phyloP scores from a whole-genome alignment of 1,284 basidiomycete species.

The Ceratobasidium sp. region DNA sequence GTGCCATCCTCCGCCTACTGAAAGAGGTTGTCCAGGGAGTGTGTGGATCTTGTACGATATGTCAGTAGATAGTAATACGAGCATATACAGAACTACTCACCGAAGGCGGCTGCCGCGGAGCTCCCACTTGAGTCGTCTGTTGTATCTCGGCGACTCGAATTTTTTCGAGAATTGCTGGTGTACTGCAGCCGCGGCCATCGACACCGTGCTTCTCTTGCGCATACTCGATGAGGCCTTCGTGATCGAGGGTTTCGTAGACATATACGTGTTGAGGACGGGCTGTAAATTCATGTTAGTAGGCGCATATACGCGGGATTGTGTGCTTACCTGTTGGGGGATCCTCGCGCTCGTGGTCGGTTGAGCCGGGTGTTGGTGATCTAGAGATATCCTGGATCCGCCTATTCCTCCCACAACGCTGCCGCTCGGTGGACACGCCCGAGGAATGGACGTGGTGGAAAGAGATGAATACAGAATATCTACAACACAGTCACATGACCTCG shows the following conservation, averaged over 20 bases:
- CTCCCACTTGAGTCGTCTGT: constrained; percentile 30
- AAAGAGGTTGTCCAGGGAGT: background rate
- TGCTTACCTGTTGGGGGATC: background rate
- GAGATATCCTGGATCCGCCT: no score
- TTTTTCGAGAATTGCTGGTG: constrained; percentile 1
- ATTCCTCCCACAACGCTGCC: no score
- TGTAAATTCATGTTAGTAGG: background rate
- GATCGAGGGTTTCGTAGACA: constrained; percentile 16
- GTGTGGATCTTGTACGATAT: background rate
- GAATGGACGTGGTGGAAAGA: no score
- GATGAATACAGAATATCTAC: no score
- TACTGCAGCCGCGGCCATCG: constrained; percentile 1
- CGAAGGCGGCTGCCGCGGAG: constrained; percentile 14
- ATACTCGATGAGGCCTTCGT: constrained; percentile 15
- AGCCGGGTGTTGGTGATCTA: constrained; percentile 2
- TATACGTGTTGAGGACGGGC: background rate
- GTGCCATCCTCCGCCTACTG: constrained; percentile 36
- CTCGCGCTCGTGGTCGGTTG: constrained; percentile 8
- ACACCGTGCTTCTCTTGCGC: constrained; percentile 5
- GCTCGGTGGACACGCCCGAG: no score
- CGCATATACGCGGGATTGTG: background rate
- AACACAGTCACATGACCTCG: no score
- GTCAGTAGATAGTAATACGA: background rate
- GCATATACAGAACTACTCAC: background rate
- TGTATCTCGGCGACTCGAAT: constrained; percentile 12